Evolutionary conservation across 2,329 filamentous ascomycete genomes (phyloP), one percentile per base, ranked within the genome.

Genomic region (Epichloe uncinata): DNA sequence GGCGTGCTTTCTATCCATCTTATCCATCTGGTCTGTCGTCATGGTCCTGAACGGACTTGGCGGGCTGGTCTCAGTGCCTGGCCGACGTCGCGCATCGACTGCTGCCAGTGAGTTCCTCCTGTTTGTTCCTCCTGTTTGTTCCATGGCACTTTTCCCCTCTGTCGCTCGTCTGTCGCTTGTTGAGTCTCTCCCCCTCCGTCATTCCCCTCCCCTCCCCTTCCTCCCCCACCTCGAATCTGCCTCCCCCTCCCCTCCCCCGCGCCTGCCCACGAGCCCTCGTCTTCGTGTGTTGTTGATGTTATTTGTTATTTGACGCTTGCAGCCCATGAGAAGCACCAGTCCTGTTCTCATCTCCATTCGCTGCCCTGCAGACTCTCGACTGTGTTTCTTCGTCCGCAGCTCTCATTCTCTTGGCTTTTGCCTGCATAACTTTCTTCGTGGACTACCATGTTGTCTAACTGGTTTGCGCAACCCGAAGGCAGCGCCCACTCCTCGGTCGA

Each of bases 401-500:
- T 13, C 18, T 48, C 20, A 22, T 43, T n/a, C 30, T 36, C 41
- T 36, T 50, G 15, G 34, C 33, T n/a, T 51, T 44, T 48, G 49
- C 49, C 52, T 45, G 38, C 48, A 48, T 52, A 52, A 54, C 52
- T 38, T 47, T 47, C 46, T 50, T 52, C 49, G 53, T 48, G 47
- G 47, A 48, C 37, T 48, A 42, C 40, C 55, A 72, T 71, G 66
- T 67, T 73, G 58, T 71, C 68, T 55, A 63, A 61, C 60, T 72
- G 69, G 67, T 65, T 66, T 57, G 57, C 61, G 40, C 57, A 62
- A 63, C 60, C 62, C 56, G 57, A 60, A 73, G 72, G 71, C 61
- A 69, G 71, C 63, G 69, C 66, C 58, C 67, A 68, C 56, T 78
- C 77, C 43, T 84, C 82, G 4, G 67, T 66, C 56, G 81, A 85